A percentile compares a stretch with the other conserved stretches of the same genome.
Evolutionary conservation across 176 grass and related monocot genomes (phyloP).

Genomic region (Calamus simplicifolius): DNA sequence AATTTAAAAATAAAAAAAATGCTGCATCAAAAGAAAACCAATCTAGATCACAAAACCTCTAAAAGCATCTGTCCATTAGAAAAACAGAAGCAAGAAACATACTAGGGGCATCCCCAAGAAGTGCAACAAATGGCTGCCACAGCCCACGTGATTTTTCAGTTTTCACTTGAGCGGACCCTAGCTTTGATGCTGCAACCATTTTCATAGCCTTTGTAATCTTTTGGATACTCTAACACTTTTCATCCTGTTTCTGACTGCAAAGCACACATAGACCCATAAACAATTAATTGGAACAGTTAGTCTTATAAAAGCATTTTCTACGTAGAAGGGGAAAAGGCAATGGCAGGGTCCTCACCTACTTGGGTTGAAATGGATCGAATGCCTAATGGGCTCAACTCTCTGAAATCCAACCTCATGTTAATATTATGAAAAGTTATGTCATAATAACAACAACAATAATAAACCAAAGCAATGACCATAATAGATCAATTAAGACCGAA

Average conservation of each 20-base stretch:
- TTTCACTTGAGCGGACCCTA: constrained; percentile 71
- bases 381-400: constrained; percentile 50
- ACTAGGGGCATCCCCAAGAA: constrained; percentile 88
- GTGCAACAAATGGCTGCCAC: constrained; percentile 85
- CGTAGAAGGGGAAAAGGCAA: too few relatives aligned
- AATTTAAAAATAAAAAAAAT: too few relatives aligned
- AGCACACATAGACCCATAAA: too few relatives aligned
- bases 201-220: constrained; percentile 99
- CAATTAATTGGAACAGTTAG: too few relatives aligned
- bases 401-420: constrained; percentile 2
- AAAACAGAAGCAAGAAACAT: constrained; percentile 11
- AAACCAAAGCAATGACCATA: too few relatives aligned
- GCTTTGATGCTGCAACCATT: constrained; percentile 95
- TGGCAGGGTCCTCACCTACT: constrained; percentile 37
- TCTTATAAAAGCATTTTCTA: too few relatives aligned
- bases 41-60: background rate
- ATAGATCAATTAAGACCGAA: too few relatives aligned
- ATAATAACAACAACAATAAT: too few relatives aligned
- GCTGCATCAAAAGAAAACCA: too few relatives aligned
- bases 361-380: constrained; percentile 73
- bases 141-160: constrained; percentile 91
- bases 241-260: constrained; percentile 84
- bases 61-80: background rate
- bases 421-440: too few relatives aligned
- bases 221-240: constrained; percentile 98